Evolutionary conservation across 1,284 basidiomycete species (phyloP).

Genomic region (Rhodotorula sp.): DNA sequence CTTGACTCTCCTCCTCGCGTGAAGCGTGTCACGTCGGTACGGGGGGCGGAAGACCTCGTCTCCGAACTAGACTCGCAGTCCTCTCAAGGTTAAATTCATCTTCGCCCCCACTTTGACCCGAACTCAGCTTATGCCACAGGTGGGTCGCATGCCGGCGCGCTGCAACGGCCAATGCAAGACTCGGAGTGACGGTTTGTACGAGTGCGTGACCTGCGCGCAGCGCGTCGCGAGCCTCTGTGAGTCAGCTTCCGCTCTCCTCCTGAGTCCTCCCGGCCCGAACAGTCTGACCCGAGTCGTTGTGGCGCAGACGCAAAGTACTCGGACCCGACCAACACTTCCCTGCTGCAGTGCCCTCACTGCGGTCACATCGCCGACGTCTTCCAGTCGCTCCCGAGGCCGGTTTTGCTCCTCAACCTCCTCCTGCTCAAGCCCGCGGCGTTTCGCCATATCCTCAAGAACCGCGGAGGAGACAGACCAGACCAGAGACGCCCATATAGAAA

Average conservation of each 20-base stretch:
- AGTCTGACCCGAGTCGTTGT: too few relatives aligned
- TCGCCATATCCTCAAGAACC: constrained; percentile 32
- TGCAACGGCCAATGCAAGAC: not conserved
- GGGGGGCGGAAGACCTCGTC: too few relatives aligned
- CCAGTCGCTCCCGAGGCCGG: constrained; percentile 8
- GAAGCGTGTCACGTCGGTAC: too few relatives aligned
- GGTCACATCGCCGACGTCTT: constrained; percentile 16
- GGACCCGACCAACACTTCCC: constrained; percentile 32
- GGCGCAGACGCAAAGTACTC: constrained; percentile 24
- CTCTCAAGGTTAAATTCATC: too few relatives aligned
- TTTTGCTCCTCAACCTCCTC: constrained; percentile 34
- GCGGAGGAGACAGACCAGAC: not conserved
- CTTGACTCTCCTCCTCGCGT: too few relatives aligned
- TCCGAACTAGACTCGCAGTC: too few relatives aligned
- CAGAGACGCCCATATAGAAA: not conserved
- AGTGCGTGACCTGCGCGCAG: constrained; percentile 20
- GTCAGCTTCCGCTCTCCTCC: not conserved
- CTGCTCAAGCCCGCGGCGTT: constrained; percentile 28
- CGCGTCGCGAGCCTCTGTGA: constrained; percentile 17
- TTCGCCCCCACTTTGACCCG: not conserved
- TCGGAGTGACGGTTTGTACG: not conserved
- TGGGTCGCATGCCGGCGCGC: not conserved
- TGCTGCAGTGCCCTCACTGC: constrained; percentile 21
- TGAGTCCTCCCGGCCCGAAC: too few relatives aligned
- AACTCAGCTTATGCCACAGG: not conserved